Percentiles rank a stretch among this genome's conserved stretches.
Conservation (phyloP, 306 rosid genomes). For the Vigna mungo region DNA sequence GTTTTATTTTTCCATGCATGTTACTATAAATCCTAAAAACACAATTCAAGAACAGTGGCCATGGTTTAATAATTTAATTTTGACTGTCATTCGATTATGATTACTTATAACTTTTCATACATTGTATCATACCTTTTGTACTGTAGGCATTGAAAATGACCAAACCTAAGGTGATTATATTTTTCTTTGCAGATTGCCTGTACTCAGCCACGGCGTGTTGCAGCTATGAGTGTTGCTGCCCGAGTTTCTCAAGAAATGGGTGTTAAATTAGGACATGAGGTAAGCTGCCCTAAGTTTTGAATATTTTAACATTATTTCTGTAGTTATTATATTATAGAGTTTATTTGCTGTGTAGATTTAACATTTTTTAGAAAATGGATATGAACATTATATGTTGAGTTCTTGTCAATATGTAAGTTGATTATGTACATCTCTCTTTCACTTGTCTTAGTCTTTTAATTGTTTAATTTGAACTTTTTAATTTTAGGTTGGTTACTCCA, state of each 20-base stretch:
- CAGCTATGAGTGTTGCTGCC: slow-evolving; percentile 99
- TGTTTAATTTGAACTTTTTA: slow-evolving; percentile 25
- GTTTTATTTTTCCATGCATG: slow-evolving; percentile 21
- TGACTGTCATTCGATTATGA: slow-evolving; percentile 11
- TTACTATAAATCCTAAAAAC: background rate
- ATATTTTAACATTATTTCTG: slow-evolving; percentile 19
- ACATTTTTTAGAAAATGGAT: slow-evolving; percentile 17
- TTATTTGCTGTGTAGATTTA: slow-evolving; percentile 10
- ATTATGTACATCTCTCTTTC: slow-evolving; percentile 14
- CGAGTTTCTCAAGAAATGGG: slow-evolving; percentile 99
- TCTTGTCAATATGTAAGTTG: background rate
- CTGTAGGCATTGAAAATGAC: slow-evolving; percentile 23
- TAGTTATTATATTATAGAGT: slow-evolving; percentile 11
- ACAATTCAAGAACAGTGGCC: background rate
- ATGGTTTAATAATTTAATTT: slow-evolving; percentile 19
- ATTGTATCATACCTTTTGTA: background rate
- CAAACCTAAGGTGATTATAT: background rate
- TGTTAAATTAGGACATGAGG: slow-evolving; percentile 97
- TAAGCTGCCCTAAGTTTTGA: slow-evolving; percentile 39
- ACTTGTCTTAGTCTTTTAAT: background rate
- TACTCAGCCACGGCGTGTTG: slow-evolving; percentile 97
- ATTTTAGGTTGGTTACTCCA: slow-evolving; percentile 94
- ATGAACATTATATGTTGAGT: slow-evolving; percentile 2
- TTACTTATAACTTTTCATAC: slow-evolving; percentile 13
- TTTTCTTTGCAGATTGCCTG: slow-evolving; percentile 79